Evolutionary conservation across 163 green algal species (phyloP).

Genomic region (Chloromonas sp.): DNA sequence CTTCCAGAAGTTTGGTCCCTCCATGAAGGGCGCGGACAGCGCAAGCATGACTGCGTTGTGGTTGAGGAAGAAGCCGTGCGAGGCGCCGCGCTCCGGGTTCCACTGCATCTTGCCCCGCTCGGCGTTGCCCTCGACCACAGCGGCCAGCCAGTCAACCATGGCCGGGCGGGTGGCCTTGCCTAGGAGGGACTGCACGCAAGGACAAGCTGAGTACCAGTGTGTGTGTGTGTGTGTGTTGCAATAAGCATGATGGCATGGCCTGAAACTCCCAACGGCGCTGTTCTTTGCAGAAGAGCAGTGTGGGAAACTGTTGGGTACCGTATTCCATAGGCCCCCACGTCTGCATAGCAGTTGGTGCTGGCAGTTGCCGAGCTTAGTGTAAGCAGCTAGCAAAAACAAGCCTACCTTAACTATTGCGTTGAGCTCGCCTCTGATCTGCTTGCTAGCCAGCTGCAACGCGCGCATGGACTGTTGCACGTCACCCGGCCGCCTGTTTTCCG

Average conservation of each 20-base stretch:
- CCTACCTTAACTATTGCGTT: constrained; percentile 56
- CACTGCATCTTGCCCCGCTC: constrained; percentile 76
- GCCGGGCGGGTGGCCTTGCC: constrained; percentile 58
- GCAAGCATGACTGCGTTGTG: constrained; percentile 74
- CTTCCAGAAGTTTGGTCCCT: constrained; percentile 69
- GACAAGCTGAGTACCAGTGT: background rate
- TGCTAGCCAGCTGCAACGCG: constrained; percentile 50
- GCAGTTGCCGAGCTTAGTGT: too few species aligned
- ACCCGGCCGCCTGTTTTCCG: background rate
- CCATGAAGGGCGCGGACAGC: constrained; percentile 87
- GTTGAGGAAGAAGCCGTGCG: constrained; percentile 79
- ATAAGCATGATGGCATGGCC: background rate
- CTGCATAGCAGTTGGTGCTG: too few species aligned
- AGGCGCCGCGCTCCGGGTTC: constrained; percentile 9
- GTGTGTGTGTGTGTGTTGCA: background rate
- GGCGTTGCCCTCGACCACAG: constrained; percentile 68
- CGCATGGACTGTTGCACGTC: constrained; percentile 44
- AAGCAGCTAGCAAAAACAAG: too few species aligned
- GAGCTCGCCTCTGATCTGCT: constrained; percentile 54
- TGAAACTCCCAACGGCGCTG: too few species aligned
- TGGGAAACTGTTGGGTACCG: too few species aligned
- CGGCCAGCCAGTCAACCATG: constrained; percentile 75
- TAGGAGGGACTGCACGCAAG: constrained; percentile 28
- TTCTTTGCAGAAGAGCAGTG: too few species aligned
- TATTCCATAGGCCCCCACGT: too few species aligned